Evolutionary conservation across 1,284 basidiomycete genomes (phyloP).

Genomic region (Sanguinoderma infundibulare): DNA sequence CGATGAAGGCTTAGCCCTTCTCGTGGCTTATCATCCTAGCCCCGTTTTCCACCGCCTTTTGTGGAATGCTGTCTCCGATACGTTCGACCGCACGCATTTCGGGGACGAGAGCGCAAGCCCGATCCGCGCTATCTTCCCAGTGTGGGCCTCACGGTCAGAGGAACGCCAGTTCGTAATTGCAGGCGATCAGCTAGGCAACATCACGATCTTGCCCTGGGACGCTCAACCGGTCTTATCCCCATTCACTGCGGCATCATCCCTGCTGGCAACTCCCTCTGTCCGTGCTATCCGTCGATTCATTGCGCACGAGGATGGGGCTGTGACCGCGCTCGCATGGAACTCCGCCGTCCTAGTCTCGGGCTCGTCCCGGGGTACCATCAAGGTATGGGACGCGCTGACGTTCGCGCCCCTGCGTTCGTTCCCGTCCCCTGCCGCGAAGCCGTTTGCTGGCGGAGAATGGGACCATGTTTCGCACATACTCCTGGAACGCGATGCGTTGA

Average conservation of each 20-base stretch:
- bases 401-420: slow-evolving; percentile 61
- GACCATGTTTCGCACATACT: slow-evolving; percentile 66
- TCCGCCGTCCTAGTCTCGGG: slow-evolving; percentile 63
- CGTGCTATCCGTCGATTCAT: slow-evolving; percentile 53
- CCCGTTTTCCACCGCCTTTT: slow-evolving; percentile 51
- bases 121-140: slow-evolving; percentile 51
- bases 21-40: slow-evolving; percentile 52
- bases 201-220: slow-evolving; percentile 65
- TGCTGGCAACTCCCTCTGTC: background rate
- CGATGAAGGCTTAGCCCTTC: slow-evolving; percentile 32
- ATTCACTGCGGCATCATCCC: slow-evolving; percentile 1
- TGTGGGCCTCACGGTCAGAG: slow-evolving; percentile 42
- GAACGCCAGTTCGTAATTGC: slow-evolving; percentile 56
- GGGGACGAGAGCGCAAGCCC: slow-evolving; percentile 56
- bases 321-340: slow-evolving; percentile 70
- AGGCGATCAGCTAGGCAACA: slow-evolving; percentile 62
- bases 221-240: slow-evolving; percentile 14
- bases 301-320: slow-evolving; percentile 59
- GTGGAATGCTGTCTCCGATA: slow-evolving; percentile 38
- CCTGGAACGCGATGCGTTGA: slow-evolving; percentile 63
- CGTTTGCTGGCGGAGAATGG: slow-evolving; percentile 40
- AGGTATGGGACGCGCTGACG: slow-evolving; percentile 71
- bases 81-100: slow-evolving; percentile 47
- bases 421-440: slow-evolving; percentile 47
- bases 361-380: slow-evolving; percentile 63